Evolutionary conservation across 805 yeast genomes (phyloP).

Genomic region (Metschnikowia shivogae): DNA sequence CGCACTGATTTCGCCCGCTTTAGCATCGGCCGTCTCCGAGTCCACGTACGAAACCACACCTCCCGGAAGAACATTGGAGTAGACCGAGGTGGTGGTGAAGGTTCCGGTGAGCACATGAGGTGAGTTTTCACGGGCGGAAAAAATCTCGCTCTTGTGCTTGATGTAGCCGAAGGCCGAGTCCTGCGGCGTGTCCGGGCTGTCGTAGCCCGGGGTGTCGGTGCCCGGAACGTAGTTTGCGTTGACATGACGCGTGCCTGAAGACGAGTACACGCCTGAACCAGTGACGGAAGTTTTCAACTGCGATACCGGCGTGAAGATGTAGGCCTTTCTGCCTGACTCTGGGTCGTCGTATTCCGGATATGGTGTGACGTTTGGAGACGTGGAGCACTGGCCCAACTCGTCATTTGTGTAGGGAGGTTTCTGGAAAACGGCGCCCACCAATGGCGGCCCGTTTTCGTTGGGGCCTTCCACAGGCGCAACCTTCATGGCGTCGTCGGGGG

Average conservation of each 20-base stretch:
- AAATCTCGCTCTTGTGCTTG: conserved; percentile 10
- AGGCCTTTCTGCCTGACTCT: conserved; percentile 34
- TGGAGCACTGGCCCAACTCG: conserved; percentile 70
- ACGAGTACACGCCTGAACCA: conserved; percentile 11
- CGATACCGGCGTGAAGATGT: conserved; percentile 42
- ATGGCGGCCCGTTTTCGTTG: conserved; percentile 82
- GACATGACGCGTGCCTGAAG: conserved; percentile 16
- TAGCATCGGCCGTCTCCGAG: conserved; percentile 5
- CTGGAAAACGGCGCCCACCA: conserved; percentile 84
- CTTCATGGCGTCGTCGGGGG: conserved; percentile 65
- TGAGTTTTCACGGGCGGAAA: conserved; percentile 12
- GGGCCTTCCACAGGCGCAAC: conserved; percentile 83
- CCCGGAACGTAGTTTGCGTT: conserved; percentile 13
- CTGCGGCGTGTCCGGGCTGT: conserved; percentile 5
- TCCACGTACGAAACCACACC: conserved; percentile 37
- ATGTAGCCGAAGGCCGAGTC: conserved; percentile 4
- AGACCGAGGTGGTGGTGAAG: conserved; percentile 31
- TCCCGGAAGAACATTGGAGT: conserved; percentile 35
- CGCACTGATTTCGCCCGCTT: conserved; percentile 9
- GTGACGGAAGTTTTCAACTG: conserved; percentile 33
- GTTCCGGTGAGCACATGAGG: conserved; percentile 11
- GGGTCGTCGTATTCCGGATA: conserved; percentile 38
- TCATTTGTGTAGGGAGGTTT: conserved; percentile 73
- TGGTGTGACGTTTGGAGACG: conserved; percentile 38
- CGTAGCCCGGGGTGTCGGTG: conserved; percentile 4